phyloP scores from a whole-genome alignment of 495 filamentous ascomycete genomes.

The Aspergillus hancockii region DNA sequence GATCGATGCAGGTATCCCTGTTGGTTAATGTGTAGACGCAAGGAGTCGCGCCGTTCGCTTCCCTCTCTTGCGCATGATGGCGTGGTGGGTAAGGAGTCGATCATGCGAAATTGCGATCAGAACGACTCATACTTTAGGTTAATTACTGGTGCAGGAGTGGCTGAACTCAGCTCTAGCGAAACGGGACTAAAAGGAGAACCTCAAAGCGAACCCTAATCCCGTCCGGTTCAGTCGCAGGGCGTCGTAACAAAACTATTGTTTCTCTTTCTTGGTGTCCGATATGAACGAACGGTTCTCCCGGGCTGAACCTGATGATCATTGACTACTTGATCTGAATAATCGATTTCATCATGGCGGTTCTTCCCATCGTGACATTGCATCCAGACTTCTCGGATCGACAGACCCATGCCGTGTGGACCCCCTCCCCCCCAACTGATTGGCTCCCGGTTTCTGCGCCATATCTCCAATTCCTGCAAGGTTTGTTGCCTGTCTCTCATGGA shows the following conservation, averaged over 20 bases:
- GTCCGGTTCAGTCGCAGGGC: not conserved
- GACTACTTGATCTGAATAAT: not conserved
- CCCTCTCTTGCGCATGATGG: not conserved
- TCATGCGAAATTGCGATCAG: conserved; percentile 1
- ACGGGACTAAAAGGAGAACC: not conserved
- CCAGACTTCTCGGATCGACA: conserved; percentile 1
- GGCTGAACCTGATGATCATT: not conserved
- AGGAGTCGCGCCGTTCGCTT: no score
- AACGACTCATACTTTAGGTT: not conserved
- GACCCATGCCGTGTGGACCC: not conserved
- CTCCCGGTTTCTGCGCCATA: not conserved
- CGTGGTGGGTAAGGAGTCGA: not conserved
- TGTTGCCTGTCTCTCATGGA: not conserved
- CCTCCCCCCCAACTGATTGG: not conserved
- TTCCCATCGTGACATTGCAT: not conserved
- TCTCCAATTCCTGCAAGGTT: not conserved
- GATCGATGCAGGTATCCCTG: not conserved
- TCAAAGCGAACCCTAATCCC: not conserved
- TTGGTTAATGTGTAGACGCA: no score
- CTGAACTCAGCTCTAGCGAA: not conserved
- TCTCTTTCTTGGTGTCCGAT: no score
- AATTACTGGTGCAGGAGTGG: not conserved
- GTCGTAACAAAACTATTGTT: not conserved
- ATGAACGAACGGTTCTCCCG: no score
- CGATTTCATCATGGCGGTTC: no score